Evolutionary conservation across 345 rosid genomes (phyloP), one percentile per base, ranked within the genome.

Genomic region (Mercurialis annua): DNA sequence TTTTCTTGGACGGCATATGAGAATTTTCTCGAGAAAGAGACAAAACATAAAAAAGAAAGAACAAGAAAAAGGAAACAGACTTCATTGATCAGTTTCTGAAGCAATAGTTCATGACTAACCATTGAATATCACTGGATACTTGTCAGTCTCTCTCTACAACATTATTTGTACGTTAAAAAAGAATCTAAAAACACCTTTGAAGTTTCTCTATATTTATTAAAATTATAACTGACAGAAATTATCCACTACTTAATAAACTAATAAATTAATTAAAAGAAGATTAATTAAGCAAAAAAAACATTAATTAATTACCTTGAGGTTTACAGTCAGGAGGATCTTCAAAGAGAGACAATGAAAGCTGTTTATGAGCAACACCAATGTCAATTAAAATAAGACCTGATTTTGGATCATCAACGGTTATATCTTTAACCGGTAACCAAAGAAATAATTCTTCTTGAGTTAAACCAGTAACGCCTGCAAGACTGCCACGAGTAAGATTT

Each of bases 341-440:
- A 58, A 94, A 91, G 71, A 94, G 86, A 26, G 99, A 87, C 4
- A 86, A 50, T 1, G 99, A 85, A 12, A 94, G 75, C 36, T 90
- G 95, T 65, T 94, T 94, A 30, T 72, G 83, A 47, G 97, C 99
- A n/a, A 89, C 80, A 2, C 90, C 99, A 56, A 94, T 91, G 75
- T 94, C 99, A 47, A 94, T 85, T 44, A 85, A 62, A n/a, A 94
- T 94, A 49, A 94, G 83, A 5, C 99, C 97, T 21, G 96, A 87
- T 11, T 30, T 66, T 14, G 97, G 97, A 42, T 91, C 90, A 73
- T 84, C 77, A 8, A 94, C 97, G 44, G 76, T 80, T 69, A 94
- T 91, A 65, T 83, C 96, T 78, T 78, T 91, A 3, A 94, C 97
- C 0, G 90, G 90, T 1, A 94, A 75, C 99, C 99, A 94, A 5